Evolutionary conservation across 106 monocot genomes (phyloP).

Genomic region (Xerophyta viscosa): DNA sequence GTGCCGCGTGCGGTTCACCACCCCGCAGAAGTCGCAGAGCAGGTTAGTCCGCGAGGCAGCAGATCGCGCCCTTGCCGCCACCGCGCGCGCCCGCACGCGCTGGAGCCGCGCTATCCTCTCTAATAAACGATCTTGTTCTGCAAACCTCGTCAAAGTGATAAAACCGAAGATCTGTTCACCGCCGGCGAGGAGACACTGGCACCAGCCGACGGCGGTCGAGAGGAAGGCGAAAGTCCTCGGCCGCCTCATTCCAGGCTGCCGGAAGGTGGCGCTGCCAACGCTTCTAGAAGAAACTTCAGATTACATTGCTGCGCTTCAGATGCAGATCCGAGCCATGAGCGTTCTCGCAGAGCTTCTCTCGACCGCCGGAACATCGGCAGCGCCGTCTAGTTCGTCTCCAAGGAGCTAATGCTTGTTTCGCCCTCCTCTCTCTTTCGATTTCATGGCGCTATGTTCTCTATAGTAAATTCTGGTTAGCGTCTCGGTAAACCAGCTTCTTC

Average conservation of each 20-base stretch:
- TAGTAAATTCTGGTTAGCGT: too few species aligned
- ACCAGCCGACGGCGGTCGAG: constrained; percentile 1
- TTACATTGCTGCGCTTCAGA: constrained; percentile 39
- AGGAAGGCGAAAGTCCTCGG: constrained; percentile 20
- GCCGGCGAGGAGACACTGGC: neutral
- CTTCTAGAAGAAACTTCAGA: constrained; percentile 40
- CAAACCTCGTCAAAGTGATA: neutral
- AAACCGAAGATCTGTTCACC: neutral
- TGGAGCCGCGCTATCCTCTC: constrained; percentile 48
- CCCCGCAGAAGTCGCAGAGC: constrained; percentile 16
- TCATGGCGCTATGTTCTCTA: neutral
- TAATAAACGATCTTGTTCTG: neutral
- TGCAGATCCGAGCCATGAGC: constrained; percentile 35
- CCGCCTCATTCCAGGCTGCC: constrained; percentile 30
- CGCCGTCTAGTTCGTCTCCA: neutral
- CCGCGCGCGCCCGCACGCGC: constrained; percentile 60
- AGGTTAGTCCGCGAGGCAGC: constrained; percentile 73
- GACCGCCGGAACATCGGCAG: too few species aligned
- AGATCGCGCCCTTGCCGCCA: constrained; percentile 62
- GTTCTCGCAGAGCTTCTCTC: constrained; percentile 25
- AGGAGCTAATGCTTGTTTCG: neutral
- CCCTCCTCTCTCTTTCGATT: too few species aligned
- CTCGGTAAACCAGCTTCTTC: too few species aligned
- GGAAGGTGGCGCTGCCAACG: constrained; percentile 16
- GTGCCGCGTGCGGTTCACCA: neutral